Evolutionary conservation across 2,329 filamentous ascomycete species (phyloP).

Genomic region (Colletotrichum navitas): DNA sequence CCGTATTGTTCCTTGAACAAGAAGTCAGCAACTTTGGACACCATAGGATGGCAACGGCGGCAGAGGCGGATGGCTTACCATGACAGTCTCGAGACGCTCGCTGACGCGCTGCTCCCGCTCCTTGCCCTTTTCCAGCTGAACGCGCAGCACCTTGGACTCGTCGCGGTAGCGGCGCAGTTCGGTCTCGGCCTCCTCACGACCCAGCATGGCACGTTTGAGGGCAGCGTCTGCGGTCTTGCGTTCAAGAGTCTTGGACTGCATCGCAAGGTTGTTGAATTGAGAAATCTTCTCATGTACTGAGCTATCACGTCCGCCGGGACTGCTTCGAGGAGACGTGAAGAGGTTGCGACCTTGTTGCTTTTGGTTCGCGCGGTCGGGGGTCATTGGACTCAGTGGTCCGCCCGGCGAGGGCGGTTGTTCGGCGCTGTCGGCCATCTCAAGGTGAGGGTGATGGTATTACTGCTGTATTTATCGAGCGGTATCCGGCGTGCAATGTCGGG

Average conservation of each 20-base stretch:
- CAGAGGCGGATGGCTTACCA: constrained; percentile 61
- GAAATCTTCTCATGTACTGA: constrained; percentile 76
- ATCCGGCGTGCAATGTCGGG: background rate
- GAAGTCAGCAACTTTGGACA: constrained; percentile 23
- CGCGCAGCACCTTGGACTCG: constrained; percentile 67
- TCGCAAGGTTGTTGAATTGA: constrained; percentile 78
- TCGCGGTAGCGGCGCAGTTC: constrained; percentile 74
- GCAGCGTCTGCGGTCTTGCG: constrained; percentile 75
- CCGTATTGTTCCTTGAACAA: constrained; percentile 74
- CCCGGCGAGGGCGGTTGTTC: constrained; percentile 65
- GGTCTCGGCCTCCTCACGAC: constrained; percentile 78
- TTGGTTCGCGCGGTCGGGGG: constrained; percentile 74
- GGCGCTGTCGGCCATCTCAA: constrained; percentile 57
- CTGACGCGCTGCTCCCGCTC: constrained; percentile 75
- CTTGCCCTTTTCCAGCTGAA: constrained; percentile 73
- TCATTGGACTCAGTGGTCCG: constrained; percentile 70
- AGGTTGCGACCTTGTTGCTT: constrained; percentile 55
- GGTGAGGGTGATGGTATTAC: background rate
- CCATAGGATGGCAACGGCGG: background rate
- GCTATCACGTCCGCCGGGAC: constrained; percentile 62
- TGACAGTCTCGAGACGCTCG: constrained; percentile 75
- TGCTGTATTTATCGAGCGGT: constrained; percentile 10
- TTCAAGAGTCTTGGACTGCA: constrained; percentile 71
- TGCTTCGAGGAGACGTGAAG: constrained; percentile 53
- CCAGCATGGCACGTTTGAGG: constrained; percentile 74